Conservation (phyloP, 768 basidiomycete genomes). For the Infundibulicybe gibba region DNA sequence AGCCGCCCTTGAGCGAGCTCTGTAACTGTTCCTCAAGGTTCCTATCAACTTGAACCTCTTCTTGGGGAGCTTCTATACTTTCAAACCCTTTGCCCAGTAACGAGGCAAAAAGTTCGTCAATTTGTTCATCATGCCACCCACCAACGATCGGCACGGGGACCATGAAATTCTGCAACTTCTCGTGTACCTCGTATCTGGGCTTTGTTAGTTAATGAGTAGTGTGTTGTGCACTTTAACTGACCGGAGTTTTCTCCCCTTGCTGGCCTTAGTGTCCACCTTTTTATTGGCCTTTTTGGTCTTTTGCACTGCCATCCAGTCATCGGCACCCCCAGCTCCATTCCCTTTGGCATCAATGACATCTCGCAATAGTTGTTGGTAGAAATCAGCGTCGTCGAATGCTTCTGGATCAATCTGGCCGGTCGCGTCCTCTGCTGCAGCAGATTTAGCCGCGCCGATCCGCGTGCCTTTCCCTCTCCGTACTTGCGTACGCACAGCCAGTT, state of each 20-base stretch:
- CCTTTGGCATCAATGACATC: slow-evolving; percentile 82
- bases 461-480: slow-evolving; percentile 44
- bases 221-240: slow-evolving; percentile 28
- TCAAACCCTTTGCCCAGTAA: slow-evolving; percentile 77
- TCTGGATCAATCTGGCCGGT: slow-evolving; percentile 37
- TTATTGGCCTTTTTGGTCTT: slow-evolving; percentile 73
- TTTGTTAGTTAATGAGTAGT: neutral
- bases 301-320: slow-evolving; percentile 64
- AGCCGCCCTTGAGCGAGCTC: slow-evolving; percentile 38
- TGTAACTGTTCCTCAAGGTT: slow-evolving; percentile 25
- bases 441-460: slow-evolving; percentile 30
- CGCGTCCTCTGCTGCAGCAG: slow-evolving; percentile 25
- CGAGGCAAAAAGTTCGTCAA: slow-evolving; percentile 91
- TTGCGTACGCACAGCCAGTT: slow-evolving; percentile 63
- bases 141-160: slow-evolving; percentile 71
- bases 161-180: slow-evolving; percentile 97
- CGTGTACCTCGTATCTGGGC: slow-evolving; percentile 84
- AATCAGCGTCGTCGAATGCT: slow-evolving; percentile 86
- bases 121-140: slow-evolving; percentile 93
- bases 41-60: slow-evolving; percentile 16
- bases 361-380: slow-evolving; percentile 88
- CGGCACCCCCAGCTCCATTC: slow-evolving; percentile 34
- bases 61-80: slow-evolving; percentile 24
- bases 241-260: slow-evolving; percentile 92
- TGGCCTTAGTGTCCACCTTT: slow-evolving; percentile 93